A percentile compares a stretch with the other conserved stretches of the same genome.
These are phyloP conservation scores for Aspergillus bridgeri DNA, from an alignment of 495 filamentous ascomycete species.

Conservation along the genomic window DNA sequence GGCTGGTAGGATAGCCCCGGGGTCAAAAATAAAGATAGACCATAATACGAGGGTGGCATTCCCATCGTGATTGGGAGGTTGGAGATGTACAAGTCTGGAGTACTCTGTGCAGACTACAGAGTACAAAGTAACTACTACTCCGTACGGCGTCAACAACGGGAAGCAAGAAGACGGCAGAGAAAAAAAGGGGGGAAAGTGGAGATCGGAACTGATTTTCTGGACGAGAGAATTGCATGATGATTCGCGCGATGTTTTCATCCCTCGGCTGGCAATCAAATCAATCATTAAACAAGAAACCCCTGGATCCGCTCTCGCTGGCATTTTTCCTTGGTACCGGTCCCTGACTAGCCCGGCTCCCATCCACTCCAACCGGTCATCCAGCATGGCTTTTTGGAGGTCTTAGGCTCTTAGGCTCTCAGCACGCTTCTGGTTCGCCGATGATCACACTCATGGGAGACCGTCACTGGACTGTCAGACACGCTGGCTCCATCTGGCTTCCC, in stretches of 20 bases:
- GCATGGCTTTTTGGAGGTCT: background rate
- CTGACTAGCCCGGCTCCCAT: constrained; percentile 4
- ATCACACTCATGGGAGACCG: background rate
- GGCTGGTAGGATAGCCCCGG: no score
- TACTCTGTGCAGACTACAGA: no score
- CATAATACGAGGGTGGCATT: background rate
- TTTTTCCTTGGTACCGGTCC: constrained; percentile 8
- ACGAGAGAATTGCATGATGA: constrained; percentile 5
- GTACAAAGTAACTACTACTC: background rate
- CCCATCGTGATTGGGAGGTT: background rate
- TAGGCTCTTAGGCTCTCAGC: no score
- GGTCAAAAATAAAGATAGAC: no score
- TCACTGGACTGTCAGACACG: background rate
- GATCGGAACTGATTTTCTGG: no score
- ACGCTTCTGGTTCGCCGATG: no score
- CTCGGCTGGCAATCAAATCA: background rate
- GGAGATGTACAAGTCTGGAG: background rate
- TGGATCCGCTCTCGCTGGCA: constrained; percentile 11
- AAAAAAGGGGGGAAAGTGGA: background rate
- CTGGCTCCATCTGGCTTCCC: no score
- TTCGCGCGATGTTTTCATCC: constrained; percentile 3
- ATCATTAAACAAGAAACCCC: background rate
- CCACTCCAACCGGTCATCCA: background rate
- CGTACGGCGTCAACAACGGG: no score
- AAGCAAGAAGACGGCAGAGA: background rate